These are phyloP conservation scores for Penicillium ochrochloron DNA, from an alignment of 495 filamentous ascomycete genomes.

Conservation along the genomic window DNA sequence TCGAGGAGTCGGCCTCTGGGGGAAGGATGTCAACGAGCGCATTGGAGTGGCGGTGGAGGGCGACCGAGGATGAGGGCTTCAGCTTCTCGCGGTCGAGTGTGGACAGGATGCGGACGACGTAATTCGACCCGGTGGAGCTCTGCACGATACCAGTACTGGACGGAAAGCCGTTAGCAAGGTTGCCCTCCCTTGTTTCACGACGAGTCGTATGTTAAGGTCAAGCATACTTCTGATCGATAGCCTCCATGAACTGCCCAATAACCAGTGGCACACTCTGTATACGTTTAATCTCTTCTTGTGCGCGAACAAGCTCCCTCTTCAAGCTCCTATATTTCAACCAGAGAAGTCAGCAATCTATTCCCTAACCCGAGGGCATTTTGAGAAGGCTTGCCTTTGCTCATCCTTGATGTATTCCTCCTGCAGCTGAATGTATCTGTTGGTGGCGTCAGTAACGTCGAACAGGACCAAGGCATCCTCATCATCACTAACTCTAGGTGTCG, in stretches of 20 bases:
- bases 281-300: constrained; percentile 98
- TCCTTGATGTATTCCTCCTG: constrained; percentile 99
- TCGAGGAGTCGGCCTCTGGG: constrained; percentile 96
- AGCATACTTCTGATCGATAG: constrained; percentile 96
- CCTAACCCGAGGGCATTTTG: background rate
- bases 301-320: constrained; percentile 94
- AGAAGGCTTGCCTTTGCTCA: constrained; percentile 77
- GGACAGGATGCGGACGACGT: constrained; percentile 97
- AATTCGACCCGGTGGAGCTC: constrained; percentile 97
- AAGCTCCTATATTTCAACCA: constrained; percentile 69
- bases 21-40: constrained; percentile 97
- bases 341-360: constrained; percentile 14
- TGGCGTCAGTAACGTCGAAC: constrained; percentile 35
- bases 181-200: background rate
- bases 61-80: constrained; percentile 96
- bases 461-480: background rate
- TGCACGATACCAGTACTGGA: constrained; percentile 95
- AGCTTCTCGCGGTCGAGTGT: constrained; percentile 97
- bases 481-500: constrained; percentile 83
- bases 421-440: constrained; percentile 83
- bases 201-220: background rate
- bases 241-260: constrained; percentile 99
- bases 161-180: constrained; percentile 30
- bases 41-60: constrained; percentile 96
- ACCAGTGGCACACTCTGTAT: constrained; percentile 98